Percentiles rank a stretch among this genome's conserved stretches.
These are phyloP conservation scores for Cucurbita argyrosperma DNA, from an alignment of 306 rosid species.

Conservation along the genomic window DNA sequence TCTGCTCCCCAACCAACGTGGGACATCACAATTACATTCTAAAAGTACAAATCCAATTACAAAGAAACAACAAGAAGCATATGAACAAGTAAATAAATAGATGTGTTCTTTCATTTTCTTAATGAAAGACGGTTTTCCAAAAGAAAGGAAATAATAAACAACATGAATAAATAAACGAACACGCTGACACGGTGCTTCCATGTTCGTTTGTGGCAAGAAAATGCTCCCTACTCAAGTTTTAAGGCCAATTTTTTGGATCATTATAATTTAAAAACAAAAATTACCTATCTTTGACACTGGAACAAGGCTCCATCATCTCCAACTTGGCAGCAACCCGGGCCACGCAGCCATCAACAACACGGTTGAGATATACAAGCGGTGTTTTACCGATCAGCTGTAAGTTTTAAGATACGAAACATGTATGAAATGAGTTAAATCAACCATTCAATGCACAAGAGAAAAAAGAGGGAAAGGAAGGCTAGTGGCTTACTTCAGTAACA, in stretches of 20 bases:
- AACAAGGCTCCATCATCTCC: constrained; percentile 96
- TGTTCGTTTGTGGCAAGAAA: neutral
- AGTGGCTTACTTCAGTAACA: constrained; percentile 60
- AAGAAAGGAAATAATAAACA: neutral
- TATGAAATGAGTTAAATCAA: neutral
- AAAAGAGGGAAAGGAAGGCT: neutral
- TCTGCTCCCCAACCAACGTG: too few relatives aligned
- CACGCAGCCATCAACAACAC: constrained; percentile 56
- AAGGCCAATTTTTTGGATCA: neutral
- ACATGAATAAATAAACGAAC: neutral
- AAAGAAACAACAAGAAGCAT: neutral
- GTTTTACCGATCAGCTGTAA: constrained; percentile 66
- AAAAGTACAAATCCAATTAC: neutral
- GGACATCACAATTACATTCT: neutral
- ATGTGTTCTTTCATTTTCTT: neutral
- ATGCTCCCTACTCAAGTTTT: neutral
- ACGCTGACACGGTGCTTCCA: neutral
- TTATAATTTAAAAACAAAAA: neutral
- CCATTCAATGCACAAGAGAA: neutral
- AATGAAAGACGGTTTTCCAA: neutral
- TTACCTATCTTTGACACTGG: constrained; percentile 90
- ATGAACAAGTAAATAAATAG: neutral
- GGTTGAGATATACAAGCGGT: constrained; percentile 80
- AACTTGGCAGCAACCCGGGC: constrained; percentile 73
- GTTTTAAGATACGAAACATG: constrained; percentile 3